A percentile compares a stretch with the other conserved stretches of the same genome.
These are phyloP conservation scores for Metschnikowia kofuensis DNA, from an alignment of 805 yeast genomes.

Conservation along the genomic window DNA sequence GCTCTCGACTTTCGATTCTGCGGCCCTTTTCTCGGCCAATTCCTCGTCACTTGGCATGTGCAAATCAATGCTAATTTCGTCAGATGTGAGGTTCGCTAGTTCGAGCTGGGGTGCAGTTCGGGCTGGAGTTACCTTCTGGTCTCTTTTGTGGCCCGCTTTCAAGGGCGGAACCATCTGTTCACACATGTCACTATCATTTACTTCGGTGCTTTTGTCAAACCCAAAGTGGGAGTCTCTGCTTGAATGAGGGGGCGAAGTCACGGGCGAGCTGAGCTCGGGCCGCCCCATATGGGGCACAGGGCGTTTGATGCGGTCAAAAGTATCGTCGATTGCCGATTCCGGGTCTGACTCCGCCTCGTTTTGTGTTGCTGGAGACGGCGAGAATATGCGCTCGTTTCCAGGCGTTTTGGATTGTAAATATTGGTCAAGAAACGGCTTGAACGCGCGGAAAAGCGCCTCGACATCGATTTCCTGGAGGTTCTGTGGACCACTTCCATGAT, in stretches of 20 bases:
- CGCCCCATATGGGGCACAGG: background rate
- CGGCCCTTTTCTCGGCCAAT: background rate
- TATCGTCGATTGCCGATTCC: constrained; percentile 14
- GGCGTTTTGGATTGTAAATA: constrained; percentile 1
- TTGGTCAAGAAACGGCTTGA: constrained; percentile 12
- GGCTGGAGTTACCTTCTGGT: background rate
- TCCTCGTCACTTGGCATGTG: background rate
- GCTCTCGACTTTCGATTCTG: background rate
- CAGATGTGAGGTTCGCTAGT: constrained; percentile 14
- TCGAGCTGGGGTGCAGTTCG: constrained; percentile 9
- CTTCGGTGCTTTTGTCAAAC: constrained; percentile 7
- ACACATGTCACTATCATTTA: constrained; percentile 16
- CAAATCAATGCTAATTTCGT: constrained; percentile 10
- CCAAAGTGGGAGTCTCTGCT: constrained; percentile 10
- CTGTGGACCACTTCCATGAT: too few relatives aligned
- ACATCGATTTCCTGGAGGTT: background rate
- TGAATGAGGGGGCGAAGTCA: constrained; percentile 35
- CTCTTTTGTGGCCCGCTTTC: background rate
- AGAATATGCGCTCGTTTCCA: background rate
- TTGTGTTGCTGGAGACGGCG: background rate
- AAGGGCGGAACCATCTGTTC: constrained; percentile 3
- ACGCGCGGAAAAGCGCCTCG: constrained; percentile 10
- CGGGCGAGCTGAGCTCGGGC: constrained; percentile 20
- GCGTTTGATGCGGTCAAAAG: constrained; percentile 11
- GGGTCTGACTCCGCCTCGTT: constrained; percentile 10